These are phyloP conservation scores for Vicia villosa DNA, from an alignment of 306 rosid species.

Conservation along the genomic window DNA sequence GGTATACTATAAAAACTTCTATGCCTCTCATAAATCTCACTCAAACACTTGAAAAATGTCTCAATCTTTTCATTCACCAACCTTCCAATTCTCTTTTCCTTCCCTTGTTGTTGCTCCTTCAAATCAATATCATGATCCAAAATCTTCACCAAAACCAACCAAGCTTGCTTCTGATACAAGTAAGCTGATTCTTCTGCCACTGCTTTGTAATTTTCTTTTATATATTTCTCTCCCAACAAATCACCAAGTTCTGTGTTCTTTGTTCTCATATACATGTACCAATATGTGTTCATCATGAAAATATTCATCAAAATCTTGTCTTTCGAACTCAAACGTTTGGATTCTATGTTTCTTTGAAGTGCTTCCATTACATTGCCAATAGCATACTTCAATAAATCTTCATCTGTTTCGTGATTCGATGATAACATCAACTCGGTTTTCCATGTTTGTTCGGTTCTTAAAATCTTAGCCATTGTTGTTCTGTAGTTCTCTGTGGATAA, in stretches of 20 bases:
- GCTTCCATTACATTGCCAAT: conserved; percentile 77
- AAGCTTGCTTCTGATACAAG: conserved; percentile 68
- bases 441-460: conserved; percentile 78
- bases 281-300: conserved; percentile 75
- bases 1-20: conserved; percentile 57
- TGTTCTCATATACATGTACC: conserved; percentile 91
- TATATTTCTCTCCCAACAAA: conserved; percentile 61
- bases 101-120: conserved; percentile 43
- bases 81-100: conserved; percentile 45
- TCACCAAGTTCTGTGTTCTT: conserved; percentile 76
- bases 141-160: conserved; percentile 60
- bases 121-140: conserved; percentile 54
- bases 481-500: conserved; percentile 59
- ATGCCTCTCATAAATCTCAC: conserved; percentile 60
- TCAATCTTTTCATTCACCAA: conserved; percentile 55
- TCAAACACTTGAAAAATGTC: conserved; percentile 57
- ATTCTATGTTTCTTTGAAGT: conserved; percentile 71
- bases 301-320: conserved; percentile 59
- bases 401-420: conserved; percentile 47
- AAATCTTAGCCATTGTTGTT: conserved; percentile 63
- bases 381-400: conserved; percentile 53
- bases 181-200: conserved; percentile 81
- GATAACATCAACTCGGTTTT: conserved; percentile 46
- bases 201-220: conserved; percentile 58
- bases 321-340: conserved; percentile 54